phyloP scores from a whole-genome alignment of 2,329 filamentous ascomycete species.

The Pseudogymnoascus sp. region DNA sequence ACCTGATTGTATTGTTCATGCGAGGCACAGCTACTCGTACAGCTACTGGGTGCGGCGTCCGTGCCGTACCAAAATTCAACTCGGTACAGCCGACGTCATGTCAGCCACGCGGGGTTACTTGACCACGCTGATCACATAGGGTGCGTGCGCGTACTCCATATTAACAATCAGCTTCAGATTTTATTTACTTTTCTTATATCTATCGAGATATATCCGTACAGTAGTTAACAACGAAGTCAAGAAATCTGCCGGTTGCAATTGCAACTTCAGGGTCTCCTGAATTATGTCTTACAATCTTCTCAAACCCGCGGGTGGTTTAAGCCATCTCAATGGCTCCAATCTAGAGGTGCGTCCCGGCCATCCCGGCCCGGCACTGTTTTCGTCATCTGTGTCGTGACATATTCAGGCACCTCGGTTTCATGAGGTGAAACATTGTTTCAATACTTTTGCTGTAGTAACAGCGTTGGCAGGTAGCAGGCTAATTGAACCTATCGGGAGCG shows the following conservation, averaged over 20 bases:
- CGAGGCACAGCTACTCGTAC: conserved; percentile 3
- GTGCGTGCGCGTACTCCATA: conserved; percentile 6
- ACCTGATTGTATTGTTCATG: not conserved
- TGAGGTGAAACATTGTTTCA: conserved; percentile 11
- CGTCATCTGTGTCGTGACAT: conserved; percentile 6
- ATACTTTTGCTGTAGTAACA: conserved; percentile 4
- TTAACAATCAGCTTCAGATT: not conserved
- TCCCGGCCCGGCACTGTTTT: conserved; percentile 5
- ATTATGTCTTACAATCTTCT: conserved; percentile 5
- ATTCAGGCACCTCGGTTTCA: conserved; percentile 10
- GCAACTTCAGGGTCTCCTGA: not conserved
- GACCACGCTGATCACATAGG: not conserved
- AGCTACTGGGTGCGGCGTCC: not conserved
- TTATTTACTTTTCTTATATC: not conserved
- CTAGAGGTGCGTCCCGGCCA: not conserved
- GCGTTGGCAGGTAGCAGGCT: not conserved
- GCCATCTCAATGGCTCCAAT: conserved; percentile 5
- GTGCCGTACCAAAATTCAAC: not conserved
- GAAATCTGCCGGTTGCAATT: conserved; percentile 1
- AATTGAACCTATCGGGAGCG: not conserved
- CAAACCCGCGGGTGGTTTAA: conserved; percentile 3
- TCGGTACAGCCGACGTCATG: conserved; percentile 5
- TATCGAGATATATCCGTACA: not conserved
- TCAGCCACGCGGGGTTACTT: not conserved
- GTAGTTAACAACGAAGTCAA: not conserved